Base-by-base conservation (phyloP, 805 yeast genomes). In the Lachancea sp. region DNA sequence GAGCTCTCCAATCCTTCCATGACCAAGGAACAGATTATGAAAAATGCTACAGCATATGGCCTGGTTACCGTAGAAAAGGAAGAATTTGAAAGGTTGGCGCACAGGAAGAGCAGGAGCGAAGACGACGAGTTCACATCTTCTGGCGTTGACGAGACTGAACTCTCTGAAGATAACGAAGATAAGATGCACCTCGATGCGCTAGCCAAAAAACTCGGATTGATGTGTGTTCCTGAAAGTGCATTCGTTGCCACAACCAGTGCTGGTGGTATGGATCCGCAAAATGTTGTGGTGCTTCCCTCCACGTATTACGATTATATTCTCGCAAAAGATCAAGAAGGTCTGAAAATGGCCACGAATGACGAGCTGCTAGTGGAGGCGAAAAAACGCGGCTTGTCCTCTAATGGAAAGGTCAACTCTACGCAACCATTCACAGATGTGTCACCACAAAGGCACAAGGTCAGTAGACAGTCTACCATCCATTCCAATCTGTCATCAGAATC, bases 191-290 rank as follows among this genome's bases (percentile, higher is more conserved):
- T 82, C 11, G 54, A 59, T 7, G 57, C 52, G 0, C 63, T 63
- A 6, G 84, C 82, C 3, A 69, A 64, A 41, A 56, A 65, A 12
- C 58, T 67, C 41, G 82, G 81, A 2, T 54, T 74, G 40, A 56
- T 82, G 52, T 70, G 78, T 41, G 69, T 85, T 34, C 85, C 91
- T 1, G 71, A 70, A 41, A 59, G 71, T n/a, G 69, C 80, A 2
- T 82, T 75, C 52, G 68, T 83, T 49, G 79, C 85, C 1, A 81
- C 89, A 0, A 78, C 84, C 1, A 74, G 74, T 31, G 73, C 77
- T 8, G 70, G 74, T 51, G 63, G 63, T 3, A 78, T 85, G 3
- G 85, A 81, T 51, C 61, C 71, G 11, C 62, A 68, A 3, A 75
- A 77, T 49, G 80, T 82, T 29, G 81, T 80, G 47, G 79, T 81